A percentile compares a stretch with the other conserved stretches of the same genome.
phyloP scores from a whole-genome alignment of 805 yeast species.

The Metschnikowia gelsemii region DNA sequence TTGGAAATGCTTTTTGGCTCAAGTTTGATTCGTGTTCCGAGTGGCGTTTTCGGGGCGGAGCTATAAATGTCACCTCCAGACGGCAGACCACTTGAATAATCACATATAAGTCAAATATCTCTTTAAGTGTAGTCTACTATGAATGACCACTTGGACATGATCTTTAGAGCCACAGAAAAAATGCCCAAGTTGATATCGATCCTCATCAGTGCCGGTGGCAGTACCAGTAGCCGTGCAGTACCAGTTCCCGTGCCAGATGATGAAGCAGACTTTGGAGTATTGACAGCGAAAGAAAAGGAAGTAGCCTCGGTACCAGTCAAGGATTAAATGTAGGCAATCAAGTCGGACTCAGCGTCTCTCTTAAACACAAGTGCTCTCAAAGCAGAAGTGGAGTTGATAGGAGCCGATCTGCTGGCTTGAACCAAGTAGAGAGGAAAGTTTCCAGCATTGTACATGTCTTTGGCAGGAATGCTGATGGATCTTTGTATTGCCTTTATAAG shows the following conservation, averaged over 20 bases:
- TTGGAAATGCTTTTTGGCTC: too few species aligned
- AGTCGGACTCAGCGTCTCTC: constrained; percentile 33
- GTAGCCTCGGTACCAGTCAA: constrained; percentile 27
- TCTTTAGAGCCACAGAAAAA: too few species aligned
- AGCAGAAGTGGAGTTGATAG: constrained; percentile 41
- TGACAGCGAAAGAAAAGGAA: constrained; percentile 16
- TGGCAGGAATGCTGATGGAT: constrained; percentile 35
- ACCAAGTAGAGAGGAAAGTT: constrained; percentile 30
- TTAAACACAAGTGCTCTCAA: constrained; percentile 35
- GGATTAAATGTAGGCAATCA: constrained; percentile 24
- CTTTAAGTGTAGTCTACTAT: too few species aligned
- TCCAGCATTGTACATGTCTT: constrained; percentile 24
- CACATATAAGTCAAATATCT: too few species aligned
- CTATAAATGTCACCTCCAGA: too few species aligned
- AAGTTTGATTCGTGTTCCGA: too few species aligned
- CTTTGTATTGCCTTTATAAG: too few species aligned
- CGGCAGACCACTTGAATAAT: too few species aligned
- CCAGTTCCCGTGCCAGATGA: too few species aligned
- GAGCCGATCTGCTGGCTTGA: constrained; percentile 28
- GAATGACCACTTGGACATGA: too few species aligned
- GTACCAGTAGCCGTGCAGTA: constrained; percentile 14
- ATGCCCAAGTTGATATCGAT: too few species aligned
- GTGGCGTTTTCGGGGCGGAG: too few species aligned
- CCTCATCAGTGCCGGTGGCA: neutral
- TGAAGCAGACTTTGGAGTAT: constrained; percentile 12